Evolutionary conservation across 805 yeast species (phyloP).

Genomic region (Yarrowia sp.): DNA sequence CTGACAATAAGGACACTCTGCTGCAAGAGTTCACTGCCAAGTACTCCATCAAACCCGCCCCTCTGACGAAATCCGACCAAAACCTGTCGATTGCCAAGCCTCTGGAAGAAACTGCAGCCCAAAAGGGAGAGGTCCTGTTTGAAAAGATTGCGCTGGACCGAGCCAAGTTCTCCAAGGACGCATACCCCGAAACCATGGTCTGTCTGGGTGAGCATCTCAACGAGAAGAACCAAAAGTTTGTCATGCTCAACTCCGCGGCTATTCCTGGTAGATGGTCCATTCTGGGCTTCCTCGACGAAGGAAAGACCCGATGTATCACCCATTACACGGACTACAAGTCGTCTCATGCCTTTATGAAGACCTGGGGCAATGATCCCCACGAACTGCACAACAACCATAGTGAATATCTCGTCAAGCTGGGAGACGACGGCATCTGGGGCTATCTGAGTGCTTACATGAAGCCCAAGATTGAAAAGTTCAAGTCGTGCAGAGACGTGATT

Average conservation of each 20-base stretch:
- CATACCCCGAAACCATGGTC: constrained; percentile 32
- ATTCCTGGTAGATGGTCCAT: constrained; percentile 88
- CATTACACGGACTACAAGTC: constrained; percentile 42
- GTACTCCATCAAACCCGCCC: constrained; percentile 44
- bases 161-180: constrained; percentile 18
- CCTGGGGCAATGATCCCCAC: constrained; percentile 39
- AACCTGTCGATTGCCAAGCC: constrained; percentile 19
- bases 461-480: constrained; percentile 45
- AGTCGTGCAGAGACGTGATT: constrained; percentile 39
- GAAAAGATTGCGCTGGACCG: constrained; percentile 19
- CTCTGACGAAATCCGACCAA: constrained; percentile 34
- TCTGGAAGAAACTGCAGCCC: constrained; percentile 25
- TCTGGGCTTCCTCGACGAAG: constrained; percentile 61
- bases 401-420: constrained; percentile 26
- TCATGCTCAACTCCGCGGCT: constrained; percentile 78
- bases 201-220: constrained; percentile 17
- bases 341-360: constrained; percentile 40
- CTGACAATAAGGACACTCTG: not conserved
- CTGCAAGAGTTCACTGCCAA: constrained; percentile 20
- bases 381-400: constrained; percentile 28
- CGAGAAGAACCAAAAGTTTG: constrained; percentile 54
- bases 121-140: constrained; percentile 26
- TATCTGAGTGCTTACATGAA: constrained; percentile 60
- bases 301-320: constrained; percentile 40
- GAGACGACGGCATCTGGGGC: constrained; percentile 55